A percentile compares a stretch with the other conserved stretches of the same genome.
phyloP scores from a whole-genome alignment of 176 grass and related monocot species.

The Carex cristatella region DNA sequence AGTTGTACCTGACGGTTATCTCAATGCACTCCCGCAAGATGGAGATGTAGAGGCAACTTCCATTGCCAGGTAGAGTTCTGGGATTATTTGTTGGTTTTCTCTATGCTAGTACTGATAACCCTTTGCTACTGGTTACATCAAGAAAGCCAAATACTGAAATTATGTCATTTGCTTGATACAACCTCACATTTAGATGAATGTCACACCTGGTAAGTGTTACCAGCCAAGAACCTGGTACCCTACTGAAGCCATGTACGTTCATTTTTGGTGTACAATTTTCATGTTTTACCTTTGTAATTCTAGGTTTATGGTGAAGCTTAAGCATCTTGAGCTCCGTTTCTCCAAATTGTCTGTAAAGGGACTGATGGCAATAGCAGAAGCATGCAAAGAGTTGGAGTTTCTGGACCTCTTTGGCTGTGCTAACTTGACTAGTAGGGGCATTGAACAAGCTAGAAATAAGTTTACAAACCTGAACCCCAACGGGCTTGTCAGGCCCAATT shows the following conservation, averaged over 20 bases:
- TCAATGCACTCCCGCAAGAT: conserved; percentile 73
- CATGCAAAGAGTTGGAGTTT: conserved; percentile 56
- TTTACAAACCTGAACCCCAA: conserved; percentile 45
- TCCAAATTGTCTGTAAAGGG: conserved; percentile 51
- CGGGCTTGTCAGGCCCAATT: conserved; percentile 54
- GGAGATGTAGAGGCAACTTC: conserved; percentile 63
- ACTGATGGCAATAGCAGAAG: conserved; percentile 50
- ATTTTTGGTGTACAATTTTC: background rate
- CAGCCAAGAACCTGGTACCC: background rate
- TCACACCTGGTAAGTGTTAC: background rate
- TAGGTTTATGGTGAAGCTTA: conserved; percentile 74
- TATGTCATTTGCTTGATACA: background rate
- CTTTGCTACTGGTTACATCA: background rate
- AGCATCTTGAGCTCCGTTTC: conserved; percentile 77
- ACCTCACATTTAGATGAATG: background rate
- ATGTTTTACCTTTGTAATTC: background rate
- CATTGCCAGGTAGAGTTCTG: conserved; percentile 37
- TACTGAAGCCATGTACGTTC: background rate
- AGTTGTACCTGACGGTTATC: conserved; percentile 66
- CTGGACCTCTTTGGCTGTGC: conserved; percentile 74
- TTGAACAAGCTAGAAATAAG: conserved; percentile 54
- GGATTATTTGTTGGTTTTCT: background rate
- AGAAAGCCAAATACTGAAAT: background rate
- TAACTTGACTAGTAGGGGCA: conserved; percentile 62
- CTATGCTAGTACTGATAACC: background rate